phyloP scores from a whole-genome alignment of 352 stramenopile genomes.

The Pythium brassicae region DNA sequence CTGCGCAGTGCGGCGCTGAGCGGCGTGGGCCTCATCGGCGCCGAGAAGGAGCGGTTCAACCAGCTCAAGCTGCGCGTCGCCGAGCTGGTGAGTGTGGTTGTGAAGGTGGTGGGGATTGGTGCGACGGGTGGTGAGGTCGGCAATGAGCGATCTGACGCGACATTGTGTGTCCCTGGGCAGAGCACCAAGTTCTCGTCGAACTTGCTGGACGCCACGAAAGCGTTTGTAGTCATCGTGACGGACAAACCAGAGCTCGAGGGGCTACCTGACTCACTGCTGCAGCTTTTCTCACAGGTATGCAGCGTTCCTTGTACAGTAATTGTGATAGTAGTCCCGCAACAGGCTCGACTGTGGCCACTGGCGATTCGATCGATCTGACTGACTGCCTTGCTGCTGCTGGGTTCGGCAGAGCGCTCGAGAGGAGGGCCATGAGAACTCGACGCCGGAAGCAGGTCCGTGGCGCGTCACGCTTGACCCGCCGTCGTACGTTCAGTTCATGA shows the following conservation, averaged over 20 bases:
- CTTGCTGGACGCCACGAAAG: conserved; percentile 96
- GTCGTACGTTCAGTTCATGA: conserved; percentile 95
- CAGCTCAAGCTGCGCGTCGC: conserved; percentile 92
- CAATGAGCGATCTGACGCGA: no score
- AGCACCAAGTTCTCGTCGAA: conserved; percentile 97
- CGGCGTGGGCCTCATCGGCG: conserved; percentile 91
- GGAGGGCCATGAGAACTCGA: conserved; percentile 59
- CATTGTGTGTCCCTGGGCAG: conserved; percentile 17
- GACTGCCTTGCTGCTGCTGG: conserved; percentile 16
- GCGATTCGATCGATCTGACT: no score
- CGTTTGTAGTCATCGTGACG: conserved; percentile 87
- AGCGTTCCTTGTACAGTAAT: no score
- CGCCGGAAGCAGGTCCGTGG: conserved; percentile 88
- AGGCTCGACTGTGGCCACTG: no score
- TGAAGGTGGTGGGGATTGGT: not conserved
- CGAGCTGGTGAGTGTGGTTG: conserved; percentile 56
- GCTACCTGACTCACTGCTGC: conserved; percentile 88
- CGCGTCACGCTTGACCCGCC: conserved; percentile 93
- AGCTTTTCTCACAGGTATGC: conserved; percentile 84
- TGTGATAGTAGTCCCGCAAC: no score
- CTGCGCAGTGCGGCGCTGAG: conserved; percentile 88
- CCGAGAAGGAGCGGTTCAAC: conserved; percentile 93
- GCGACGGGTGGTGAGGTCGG: no score
- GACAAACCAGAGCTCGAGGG: conserved; percentile 86
- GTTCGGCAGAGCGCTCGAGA: conserved; percentile 55